These are phyloP conservation scores for Raphanus raphanistrum DNA, from an alignment of 345 rosid genomes.

Conservation along the genomic window DNA sequence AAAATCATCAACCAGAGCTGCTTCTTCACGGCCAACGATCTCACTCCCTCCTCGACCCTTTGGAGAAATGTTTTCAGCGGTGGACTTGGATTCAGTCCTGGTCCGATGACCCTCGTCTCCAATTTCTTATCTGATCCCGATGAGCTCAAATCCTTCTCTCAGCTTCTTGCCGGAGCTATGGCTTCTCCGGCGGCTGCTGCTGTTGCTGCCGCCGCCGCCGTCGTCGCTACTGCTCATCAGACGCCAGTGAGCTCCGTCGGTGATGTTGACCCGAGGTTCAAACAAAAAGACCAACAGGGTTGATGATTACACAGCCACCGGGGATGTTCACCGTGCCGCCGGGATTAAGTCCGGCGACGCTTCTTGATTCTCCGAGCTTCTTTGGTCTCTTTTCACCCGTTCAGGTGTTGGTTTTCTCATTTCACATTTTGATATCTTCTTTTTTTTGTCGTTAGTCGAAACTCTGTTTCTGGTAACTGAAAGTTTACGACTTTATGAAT, in stretches of 20 bases:
- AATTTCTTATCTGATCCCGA: constrained; percentile 68
- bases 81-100: constrained; percentile 73
- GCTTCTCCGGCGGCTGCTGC: constrained; percentile 53
- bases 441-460: background rate
- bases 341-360: constrained; percentile 56
- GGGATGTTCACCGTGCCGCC: constrained; percentile 52
- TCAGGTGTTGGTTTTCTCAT: constrained; percentile 47
- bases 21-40: constrained; percentile 50
- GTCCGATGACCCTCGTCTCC: constrained; percentile 88
- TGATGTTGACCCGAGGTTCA: constrained; percentile 48
- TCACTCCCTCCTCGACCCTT: constrained; percentile 63
- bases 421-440: background rate
- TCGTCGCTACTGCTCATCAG: constrained; percentile 34
- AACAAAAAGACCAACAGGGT: constrained; percentile 51
- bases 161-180: constrained; percentile 77
- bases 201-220: constrained; percentile 28
- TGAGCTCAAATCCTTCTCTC: constrained; percentile 72
- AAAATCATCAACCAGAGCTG: constrained; percentile 40
- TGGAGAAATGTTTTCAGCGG: constrained; percentile 46
- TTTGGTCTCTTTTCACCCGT: constrained; percentile 62
- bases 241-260: constrained; percentile 25
- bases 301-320: constrained; percentile 51
- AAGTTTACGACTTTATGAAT: constrained; percentile 18
- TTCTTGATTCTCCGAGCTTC: constrained; percentile 71
- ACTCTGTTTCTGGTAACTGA: constrained; percentile 26